Conservation (phyloP, 176 grass and related monocot species). For the Thinopyrum elongatum region DNA sequence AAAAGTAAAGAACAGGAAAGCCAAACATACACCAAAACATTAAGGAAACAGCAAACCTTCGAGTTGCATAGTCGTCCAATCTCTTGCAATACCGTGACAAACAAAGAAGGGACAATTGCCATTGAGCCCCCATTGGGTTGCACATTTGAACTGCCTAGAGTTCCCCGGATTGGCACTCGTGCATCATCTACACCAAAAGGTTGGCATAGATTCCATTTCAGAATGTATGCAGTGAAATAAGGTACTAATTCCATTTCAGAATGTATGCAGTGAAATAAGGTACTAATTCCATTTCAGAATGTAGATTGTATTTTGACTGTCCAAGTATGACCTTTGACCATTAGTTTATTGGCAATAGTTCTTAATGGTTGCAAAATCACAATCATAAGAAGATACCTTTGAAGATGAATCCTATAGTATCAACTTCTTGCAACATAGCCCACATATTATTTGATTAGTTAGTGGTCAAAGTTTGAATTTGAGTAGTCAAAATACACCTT, state of each 20-base stretch:
- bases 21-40: conserved; percentile 13
- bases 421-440: background rate
- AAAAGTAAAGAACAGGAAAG: background rate
- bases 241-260: background rate
- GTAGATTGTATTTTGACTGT: background rate
- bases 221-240: background rate
- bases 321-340: background rate
- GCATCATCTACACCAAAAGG: conserved; percentile 66
- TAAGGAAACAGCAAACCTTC: conserved; percentile 45
- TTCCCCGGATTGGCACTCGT: conserved; percentile 26
- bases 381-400: background rate
- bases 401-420: background rate
- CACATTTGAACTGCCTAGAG: conserved; percentile 42
- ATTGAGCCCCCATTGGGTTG: conserved; percentile 47
- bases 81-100: conserved; percentile 74
- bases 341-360: background rate
- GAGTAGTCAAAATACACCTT: background rate
- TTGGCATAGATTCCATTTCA: background rate
- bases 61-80: conserved; percentile 69
- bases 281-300: background rate
- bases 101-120: conserved; percentile 50
- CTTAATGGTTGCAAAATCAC: background rate
- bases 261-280: background rate
- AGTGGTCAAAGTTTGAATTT: background rate
- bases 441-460: background rate